Evolutionary conservation across 176 grass and related monocot genomes (phyloP), one percentile per base, ranked within the genome.

Genomic region (Carex myosuroides): DNA sequence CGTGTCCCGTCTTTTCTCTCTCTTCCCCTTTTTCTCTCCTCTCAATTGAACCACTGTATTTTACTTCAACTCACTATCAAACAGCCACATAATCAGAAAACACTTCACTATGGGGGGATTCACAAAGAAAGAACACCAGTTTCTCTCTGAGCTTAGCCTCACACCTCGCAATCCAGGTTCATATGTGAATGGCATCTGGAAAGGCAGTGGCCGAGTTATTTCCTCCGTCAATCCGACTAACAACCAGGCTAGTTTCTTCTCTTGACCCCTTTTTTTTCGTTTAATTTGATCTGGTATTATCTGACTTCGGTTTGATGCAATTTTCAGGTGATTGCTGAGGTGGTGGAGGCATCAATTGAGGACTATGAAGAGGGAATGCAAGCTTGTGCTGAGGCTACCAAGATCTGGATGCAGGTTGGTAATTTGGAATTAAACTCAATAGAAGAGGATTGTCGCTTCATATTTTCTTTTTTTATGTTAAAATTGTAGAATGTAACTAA

Each of bases 91-190:
- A 71, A 60, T 82, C 30, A 80, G 13, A 56, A 80, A 32, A 17
- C 37, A 8, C 16, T 8, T 64, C 44, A 77, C 68, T 66, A 94
- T 98, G 95, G 90, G 84, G 41, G 83, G 42, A 78, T 93, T 98
- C 70, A 53, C 84, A 71, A 90, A 79, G 69, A 74, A 89, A 90
- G 96, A 93, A 75, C 91, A 93, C 89, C 89, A 95, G 88, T 99
- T 99, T 86, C 96, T 99, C 83, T 87, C 93, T 53, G 91, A 99
- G 88, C 96, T 99, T 50, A 89, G 93, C 86, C 91, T 99, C 70
- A 80, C 87, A 12, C 85, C 88, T 76, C 93, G 96, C 86, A 99
- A 93, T 63, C 83, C 81, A 2, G 96, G 93, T 3, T 87, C 90
- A 79, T 99, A 86, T 88, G 83, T 84, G 20, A 84, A 86, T 84